phyloP scores from a whole-genome alignment of 2,329 filamentous ascomycete genomes.

The Aureobasidium sp. region DNA sequence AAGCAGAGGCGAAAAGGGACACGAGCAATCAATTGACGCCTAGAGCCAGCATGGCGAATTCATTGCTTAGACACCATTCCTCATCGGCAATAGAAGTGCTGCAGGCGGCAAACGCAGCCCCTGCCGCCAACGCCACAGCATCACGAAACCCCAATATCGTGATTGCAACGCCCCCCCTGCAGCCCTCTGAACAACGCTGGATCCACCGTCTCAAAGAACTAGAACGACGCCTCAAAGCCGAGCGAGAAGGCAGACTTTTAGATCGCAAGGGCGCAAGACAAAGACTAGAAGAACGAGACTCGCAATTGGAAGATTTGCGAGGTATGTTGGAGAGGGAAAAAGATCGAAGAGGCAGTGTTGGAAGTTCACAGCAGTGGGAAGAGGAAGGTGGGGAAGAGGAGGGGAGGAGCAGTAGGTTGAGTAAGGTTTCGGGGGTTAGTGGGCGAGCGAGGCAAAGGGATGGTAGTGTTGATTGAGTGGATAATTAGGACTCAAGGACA shows the following conservation, averaged over 20 bases:
- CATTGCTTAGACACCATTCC: conserved; percentile 50
- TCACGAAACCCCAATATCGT: conserved; percentile 26
- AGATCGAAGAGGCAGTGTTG: conserved; percentile 28
- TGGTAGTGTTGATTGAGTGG: background rate
- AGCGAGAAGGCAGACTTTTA: conserved; percentile 76
- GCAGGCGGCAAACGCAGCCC: background rate
- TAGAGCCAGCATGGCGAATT: conserved; percentile 38
- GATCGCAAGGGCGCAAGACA: conserved; percentile 79
- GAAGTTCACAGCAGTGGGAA: background rate
- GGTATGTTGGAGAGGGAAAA: conserved; percentile 56
- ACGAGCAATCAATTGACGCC: conserved; percentile 21
- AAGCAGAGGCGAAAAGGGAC: conserved; percentile 9
- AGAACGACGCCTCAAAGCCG: conserved; percentile 80
- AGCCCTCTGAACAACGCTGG: conserved; percentile 65
- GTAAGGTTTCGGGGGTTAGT: background rate
- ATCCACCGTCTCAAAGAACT: conserved; percentile 78
- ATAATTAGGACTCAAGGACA: background rate
- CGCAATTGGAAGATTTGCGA: conserved; percentile 65
- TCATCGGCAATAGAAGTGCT: conserved; percentile 43
- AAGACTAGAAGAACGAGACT: conserved; percentile 67
- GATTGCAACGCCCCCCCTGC: conserved; percentile 29
- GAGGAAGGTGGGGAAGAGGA: background rate
- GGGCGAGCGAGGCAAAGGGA: background rate
- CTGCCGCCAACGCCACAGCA: background rate
- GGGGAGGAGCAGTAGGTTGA: background rate